phyloP scores from a whole-genome alignment of 768 basidiomycete genomes.

The Naematelia encephala region DNA sequence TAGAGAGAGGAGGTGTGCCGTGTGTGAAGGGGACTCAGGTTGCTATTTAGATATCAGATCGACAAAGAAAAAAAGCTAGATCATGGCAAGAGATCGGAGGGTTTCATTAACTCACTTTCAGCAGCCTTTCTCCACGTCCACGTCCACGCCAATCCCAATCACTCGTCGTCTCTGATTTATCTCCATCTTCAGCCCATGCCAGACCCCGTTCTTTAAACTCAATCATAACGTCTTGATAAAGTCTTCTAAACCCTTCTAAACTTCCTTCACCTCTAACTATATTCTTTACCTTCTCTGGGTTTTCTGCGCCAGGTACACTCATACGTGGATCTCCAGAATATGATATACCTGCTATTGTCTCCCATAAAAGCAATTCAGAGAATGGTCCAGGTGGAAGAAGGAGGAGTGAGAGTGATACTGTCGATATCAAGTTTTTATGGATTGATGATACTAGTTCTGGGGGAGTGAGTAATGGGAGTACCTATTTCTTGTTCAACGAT shows the following conservation, averaged over 20 bases:
- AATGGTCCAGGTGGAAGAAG: slow-evolving; percentile 80
- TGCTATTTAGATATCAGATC: slow-evolving; percentile 58
- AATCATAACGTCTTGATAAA: slow-evolving; percentile 60
- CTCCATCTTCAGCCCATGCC: slow-evolving; percentile 44
- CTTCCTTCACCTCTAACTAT: slow-evolving; percentile 72
- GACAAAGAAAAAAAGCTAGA: neutral
- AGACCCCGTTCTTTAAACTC: neutral
- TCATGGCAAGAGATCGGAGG: neutral
- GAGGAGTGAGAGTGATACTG: slow-evolving; percentile 75
- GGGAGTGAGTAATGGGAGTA: slow-evolving; percentile 11
- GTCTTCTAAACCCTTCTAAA: slow-evolving; percentile 72
- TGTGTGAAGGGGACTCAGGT: slow-evolving; percentile 66
- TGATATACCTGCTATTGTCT: slow-evolving; percentile 76
- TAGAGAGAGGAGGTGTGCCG: slow-evolving; percentile 71
- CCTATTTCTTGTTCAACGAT: too few species aligned
- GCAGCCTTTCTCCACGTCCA: neutral
- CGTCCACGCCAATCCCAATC: neutral
- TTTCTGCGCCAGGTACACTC: slow-evolving; percentile 82
- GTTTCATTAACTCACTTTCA: neutral
- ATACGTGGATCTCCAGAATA: slow-evolving; percentile 80
- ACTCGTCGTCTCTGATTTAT: slow-evolving; percentile 10
- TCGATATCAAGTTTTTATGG: slow-evolving; percentile 88
- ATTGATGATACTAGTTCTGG: slow-evolving; percentile 68
- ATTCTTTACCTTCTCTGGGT: slow-evolving; percentile 87
- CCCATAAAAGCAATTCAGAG: slow-evolving; percentile 75